Percentiles rank a stretch among this genome's conserved stretches.
phyloP scores from a whole-genome alignment of 768 basidiomycete genomes.

The Tylopilus cervinicoccineus region DNA sequence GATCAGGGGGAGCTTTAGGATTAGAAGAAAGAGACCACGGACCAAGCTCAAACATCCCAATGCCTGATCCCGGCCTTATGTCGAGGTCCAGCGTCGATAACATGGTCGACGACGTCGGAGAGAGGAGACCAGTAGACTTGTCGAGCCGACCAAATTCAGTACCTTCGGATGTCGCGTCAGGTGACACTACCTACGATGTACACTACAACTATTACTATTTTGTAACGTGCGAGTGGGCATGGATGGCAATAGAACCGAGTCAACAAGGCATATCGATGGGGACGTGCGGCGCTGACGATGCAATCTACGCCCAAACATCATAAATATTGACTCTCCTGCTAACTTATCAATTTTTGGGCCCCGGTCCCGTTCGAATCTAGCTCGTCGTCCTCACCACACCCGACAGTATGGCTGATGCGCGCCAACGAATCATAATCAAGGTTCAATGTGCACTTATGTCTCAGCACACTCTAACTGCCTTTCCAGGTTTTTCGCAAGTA shows the following conservation, averaged over 20 bases:
- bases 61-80: constrained; percentile 67
- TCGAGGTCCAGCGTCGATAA: constrained; percentile 71
- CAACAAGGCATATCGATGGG: no score
- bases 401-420: constrained; percentile 33
- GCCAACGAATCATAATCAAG: constrained; percentile 44
- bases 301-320: no score
- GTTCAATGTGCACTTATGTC: constrained; percentile 18
- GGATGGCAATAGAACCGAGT: not conserved
- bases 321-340: no score
- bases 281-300: no score
- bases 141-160: constrained; percentile 10
- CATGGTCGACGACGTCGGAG: constrained; percentile 35
- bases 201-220: no score
- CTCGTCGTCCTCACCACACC: not conserved
- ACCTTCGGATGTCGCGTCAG: not conserved
- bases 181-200: constrained; percentile 1
- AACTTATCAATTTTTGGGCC: no score
- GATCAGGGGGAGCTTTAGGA: not conserved
- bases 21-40: constrained; percentile 5
- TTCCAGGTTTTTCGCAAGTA: constrained; percentile 81
- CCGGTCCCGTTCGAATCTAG: no score
- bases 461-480: not conserved
- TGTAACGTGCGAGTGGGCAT: no score
- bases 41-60: constrained; percentile 81
- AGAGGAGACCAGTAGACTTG: not conserved